Conservation (phyloP, 331 rosid species). For the Malus hybrid region DNA sequence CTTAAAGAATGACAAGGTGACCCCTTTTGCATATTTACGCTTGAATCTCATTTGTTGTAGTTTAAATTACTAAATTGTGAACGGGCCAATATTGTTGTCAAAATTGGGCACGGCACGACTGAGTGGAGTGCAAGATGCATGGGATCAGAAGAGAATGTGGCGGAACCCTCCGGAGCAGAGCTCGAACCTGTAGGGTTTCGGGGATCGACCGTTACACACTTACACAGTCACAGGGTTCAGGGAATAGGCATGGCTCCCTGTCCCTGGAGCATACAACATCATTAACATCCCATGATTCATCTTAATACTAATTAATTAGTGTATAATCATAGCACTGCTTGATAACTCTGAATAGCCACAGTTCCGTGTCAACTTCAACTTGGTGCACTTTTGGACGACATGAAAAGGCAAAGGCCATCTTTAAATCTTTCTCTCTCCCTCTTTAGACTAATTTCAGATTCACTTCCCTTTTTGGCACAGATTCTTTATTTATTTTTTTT, state of each 20-base stretch:
- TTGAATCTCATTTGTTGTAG: too few relatives aligned
- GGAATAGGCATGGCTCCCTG: not conserved
- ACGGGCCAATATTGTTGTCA: too few relatives aligned
- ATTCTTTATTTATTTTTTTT: not conserved
- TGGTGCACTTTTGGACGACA: slow-evolving; percentile 24
- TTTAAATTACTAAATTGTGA: too few relatives aligned
- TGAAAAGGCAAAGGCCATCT: slow-evolving; percentile 40
- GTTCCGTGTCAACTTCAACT: slow-evolving; percentile 17
- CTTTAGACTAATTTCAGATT: slow-evolving; percentile 4
- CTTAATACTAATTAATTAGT: not conserved
- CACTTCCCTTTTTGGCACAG: slow-evolving; percentile 5
- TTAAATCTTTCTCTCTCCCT: not conserved
- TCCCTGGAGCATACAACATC: not conserved
- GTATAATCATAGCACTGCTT: not conserved
- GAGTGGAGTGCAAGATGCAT: too few relatives aligned
- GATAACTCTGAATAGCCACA: slow-evolving; percentile 30
- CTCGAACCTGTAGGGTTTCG: not conserved
- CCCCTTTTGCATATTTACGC: too few relatives aligned
- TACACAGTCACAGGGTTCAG: not conserved
- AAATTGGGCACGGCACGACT: too few relatives aligned
- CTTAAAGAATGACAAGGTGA: too few relatives aligned
- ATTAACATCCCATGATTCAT: not conserved
- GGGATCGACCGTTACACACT: not conserved
- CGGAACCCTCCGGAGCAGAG: slow-evolving; percentile 17
- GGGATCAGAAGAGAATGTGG: not conserved